Conservation (phyloP, 129 eudicot species). For the Solidago caesia region DNA sequence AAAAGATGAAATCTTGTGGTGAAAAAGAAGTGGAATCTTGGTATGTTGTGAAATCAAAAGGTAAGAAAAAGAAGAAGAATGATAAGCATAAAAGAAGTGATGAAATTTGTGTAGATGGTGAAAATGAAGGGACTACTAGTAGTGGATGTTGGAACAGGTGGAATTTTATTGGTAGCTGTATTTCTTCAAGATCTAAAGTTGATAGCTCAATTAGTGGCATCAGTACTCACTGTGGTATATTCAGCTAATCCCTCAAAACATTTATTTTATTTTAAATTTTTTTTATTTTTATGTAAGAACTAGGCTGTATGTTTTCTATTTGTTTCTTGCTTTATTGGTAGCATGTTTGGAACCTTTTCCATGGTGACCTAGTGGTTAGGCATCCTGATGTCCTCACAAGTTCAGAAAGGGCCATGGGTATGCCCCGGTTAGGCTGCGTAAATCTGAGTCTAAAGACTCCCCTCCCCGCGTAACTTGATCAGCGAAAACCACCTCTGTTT, state of each 20-base stretch:
- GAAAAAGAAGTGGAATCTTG: slow-evolving; percentile 61
- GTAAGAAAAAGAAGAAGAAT: slow-evolving; percentile 56
- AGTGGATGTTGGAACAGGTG: slow-evolving; percentile 77
- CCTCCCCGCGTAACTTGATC: too few species aligned
- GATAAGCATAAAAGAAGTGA: slow-evolving; percentile 52
- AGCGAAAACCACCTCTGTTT: neutral
- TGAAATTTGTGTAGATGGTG: slow-evolving; percentile 33
- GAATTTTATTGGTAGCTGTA: slow-evolving; percentile 73
- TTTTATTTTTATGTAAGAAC: neutral
- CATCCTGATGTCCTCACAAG: too few species aligned
- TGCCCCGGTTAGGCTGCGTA: too few species aligned
- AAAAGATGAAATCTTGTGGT: slow-evolving; percentile 64
- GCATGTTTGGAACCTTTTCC: too few species aligned
- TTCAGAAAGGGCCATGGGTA: neutral
- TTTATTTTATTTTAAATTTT: too few species aligned
- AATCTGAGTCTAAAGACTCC: too few species aligned
- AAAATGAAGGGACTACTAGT: neutral
- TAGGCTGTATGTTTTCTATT: too few species aligned
- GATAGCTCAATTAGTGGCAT: slow-evolving; percentile 89
- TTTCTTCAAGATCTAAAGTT: slow-evolving; percentile 96
- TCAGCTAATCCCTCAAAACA: neutral
- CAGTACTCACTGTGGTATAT: slow-evolving; percentile 68
- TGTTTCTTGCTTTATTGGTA: too few species aligned
- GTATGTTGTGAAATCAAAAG: slow-evolving; percentile 68
- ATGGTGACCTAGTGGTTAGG: too few species aligned